Percentiles rank a stretch among this genome's conserved stretches.
Conservation (phyloP, 1,284 basidiomycete species). For the Ceratobasidium sp. region DNA sequence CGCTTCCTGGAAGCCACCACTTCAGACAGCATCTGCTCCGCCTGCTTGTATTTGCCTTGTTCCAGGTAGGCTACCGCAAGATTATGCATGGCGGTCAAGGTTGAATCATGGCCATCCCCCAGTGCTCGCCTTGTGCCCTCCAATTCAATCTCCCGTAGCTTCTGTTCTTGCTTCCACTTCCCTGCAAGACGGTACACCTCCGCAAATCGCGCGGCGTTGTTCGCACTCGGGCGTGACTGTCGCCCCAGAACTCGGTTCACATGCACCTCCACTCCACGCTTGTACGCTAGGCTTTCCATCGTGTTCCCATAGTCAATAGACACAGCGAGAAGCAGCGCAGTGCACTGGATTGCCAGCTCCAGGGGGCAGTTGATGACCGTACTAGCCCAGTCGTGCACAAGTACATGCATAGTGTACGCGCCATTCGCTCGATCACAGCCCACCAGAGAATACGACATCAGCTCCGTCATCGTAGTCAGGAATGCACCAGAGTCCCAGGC, state of each 20-base stretch:
- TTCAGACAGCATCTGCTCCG: not conserved
- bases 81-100: conserved; percentile 8
- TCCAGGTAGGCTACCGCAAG: conserved; percentile 3
- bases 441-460: conserved; percentile 13
- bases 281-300: not conserved
- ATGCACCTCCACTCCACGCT: not conserved
- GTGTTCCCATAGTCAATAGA: conserved; percentile 1
- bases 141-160: not conserved
- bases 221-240: not conserved
- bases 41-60: conserved; percentile 5
- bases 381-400: conserved; percentile 23
- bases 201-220: not conserved
- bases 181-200: not conserved
- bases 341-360: not conserved
- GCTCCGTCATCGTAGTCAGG: not conserved
- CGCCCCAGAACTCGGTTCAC: not conserved
- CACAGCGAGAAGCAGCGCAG: not conserved
- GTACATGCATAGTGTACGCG: not conserved
- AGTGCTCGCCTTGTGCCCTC: not conserved
- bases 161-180: not conserved
- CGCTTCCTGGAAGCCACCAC: not conserved
- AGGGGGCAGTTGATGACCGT: not conserved
- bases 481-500: conserved; percentile 8
- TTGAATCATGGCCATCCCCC: conserved; percentile 1
- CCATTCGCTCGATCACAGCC: not conserved